A percentile compares a stretch with the other conserved stretches of the same genome.
These are phyloP conservation scores for Lactifluus piperatus DNA, from an alignment of 768 basidiomycete species.

Conservation along the genomic window DNA sequence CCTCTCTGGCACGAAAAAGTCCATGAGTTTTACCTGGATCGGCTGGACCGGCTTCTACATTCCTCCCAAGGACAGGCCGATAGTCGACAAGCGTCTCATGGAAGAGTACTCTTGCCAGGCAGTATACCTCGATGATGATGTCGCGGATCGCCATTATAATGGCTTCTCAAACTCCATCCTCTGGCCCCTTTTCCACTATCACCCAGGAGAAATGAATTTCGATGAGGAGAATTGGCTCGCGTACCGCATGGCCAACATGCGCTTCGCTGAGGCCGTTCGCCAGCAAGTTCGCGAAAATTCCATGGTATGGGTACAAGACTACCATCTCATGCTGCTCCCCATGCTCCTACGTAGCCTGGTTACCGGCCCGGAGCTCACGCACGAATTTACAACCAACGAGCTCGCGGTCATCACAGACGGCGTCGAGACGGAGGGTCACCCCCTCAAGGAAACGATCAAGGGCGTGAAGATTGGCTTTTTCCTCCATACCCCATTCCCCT, in stretches of 20 bases:
- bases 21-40: slow-evolving; percentile 96
- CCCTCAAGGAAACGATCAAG: slow-evolving; percentile 35
- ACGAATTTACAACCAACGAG: slow-evolving; percentile 51
- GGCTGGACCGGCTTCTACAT: slow-evolving; percentile 95
- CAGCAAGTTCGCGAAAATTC: slow-evolving; percentile 73
- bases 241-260: slow-evolving; percentile 92
- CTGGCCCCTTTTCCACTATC: slow-evolving; percentile 99
- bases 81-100: slow-evolving; percentile 86
- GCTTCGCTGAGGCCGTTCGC: slow-evolving; percentile 85
- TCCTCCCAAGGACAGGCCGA: slow-evolving; percentile 81
- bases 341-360: slow-evolving; percentile 88
- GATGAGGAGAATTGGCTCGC: slow-evolving; percentile 98
- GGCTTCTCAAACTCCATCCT: slow-evolving; percentile 99
- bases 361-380: slow-evolving; percentile 52
- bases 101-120: slow-evolving; percentile 97
- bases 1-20: slow-evolving; percentile 96
- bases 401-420: slow-evolving; percentile 66
- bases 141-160: slow-evolving; percentile 97
- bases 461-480: slow-evolving; percentile 97
- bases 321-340: slow-evolving; percentile 95
- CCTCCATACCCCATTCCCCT: slow-evolving; percentile 96
- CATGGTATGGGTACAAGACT: slow-evolving; percentile 99
- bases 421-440: slow-evolving; percentile 42
- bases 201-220: slow-evolving; percentile 99
- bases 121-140: slow-evolving; percentile 94